Conservation (phyloP, 2,329 filamentous ascomycete genomes). For the Colletotrichum camelliae region DNA sequence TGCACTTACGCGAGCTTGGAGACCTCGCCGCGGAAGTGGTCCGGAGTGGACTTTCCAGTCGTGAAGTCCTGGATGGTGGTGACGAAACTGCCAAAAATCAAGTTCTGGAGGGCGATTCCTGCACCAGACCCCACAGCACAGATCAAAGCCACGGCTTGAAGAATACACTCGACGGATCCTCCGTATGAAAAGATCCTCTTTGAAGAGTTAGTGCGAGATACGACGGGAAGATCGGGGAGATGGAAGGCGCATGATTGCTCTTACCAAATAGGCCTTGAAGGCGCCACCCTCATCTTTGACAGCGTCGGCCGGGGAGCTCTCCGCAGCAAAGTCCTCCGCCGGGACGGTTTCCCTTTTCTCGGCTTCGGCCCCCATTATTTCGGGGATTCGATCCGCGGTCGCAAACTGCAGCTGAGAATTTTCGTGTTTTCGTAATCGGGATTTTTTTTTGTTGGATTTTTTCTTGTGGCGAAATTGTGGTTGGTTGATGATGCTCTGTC, state of each 20-base stretch:
- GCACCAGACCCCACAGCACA: slow-evolving; percentile 41
- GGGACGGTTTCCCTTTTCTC: background rate
- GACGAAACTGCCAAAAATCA: slow-evolving; percentile 44
- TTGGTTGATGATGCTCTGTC: background rate
- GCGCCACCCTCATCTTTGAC: slow-evolving; percentile 17
- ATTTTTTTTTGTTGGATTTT: background rate
- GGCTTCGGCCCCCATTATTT: slow-evolving; percentile 4
- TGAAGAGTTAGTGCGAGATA: background rate
- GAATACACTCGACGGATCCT: slow-evolving; percentile 30
- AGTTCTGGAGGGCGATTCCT: slow-evolving; percentile 41
- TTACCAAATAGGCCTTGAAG: slow-evolving; percentile 24
- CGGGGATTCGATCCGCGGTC: background rate
- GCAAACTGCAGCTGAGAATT: background rate
- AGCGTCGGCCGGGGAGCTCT: slow-evolving; percentile 6
- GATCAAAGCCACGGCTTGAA: slow-evolving; percentile 32
- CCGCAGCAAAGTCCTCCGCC: background rate
- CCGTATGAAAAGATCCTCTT: slow-evolving; percentile 37
- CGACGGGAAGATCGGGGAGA: background rate
- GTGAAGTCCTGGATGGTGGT: slow-evolving; percentile 39
- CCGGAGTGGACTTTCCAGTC: slow-evolving; percentile 27
- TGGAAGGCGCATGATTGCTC: background rate
- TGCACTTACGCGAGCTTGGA: slow-evolving; percentile 34
- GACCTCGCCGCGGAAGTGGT: slow-evolving; percentile 33
- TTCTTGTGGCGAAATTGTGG: background rate
- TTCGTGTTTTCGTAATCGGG: background rate